Base-by-base conservation (phyloP, 495 filamentous ascomycete genomes). In the Penicillium angulare region DNA sequence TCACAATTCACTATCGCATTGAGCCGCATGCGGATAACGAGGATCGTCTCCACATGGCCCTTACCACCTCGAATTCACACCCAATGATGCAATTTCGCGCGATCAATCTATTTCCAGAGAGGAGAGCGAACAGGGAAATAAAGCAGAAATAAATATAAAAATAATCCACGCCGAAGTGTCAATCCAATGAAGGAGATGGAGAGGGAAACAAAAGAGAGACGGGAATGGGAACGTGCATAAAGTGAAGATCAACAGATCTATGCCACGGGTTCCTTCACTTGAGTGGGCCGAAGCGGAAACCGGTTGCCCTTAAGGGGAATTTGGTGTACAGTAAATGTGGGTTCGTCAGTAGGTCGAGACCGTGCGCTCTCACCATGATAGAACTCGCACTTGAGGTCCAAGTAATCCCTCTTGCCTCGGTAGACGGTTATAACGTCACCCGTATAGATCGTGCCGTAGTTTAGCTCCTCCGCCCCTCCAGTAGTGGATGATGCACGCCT, bases 391-490 rank as follows among this genome's bases (percentile, higher is more conserved):
- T 64, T 52, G 18, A 82, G 75, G 38, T 72, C 76, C 24, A 86
- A 59, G 36, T 68, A 80, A 29, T 73, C 36, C 2, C 64, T 55
- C 1, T 60, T 61, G n/a, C 74, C 52, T 18, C 72, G 47, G 71
- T 78, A 90, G 12, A 92, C 75, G 3, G 77, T 76, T 41, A 95
- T 82, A 31, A 80, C 72, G 61, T 95, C 90, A 7, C 86, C 87
- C 15, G 85, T 76, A 65, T 88, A 80, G 21, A 95, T 63, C 43
- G 81, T 77, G 20, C 86, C 82, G 74, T 82, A 93, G 42, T 80
- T 65, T 7, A 73, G 69, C 24, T 76, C 80, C 12, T 81, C 68
- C 0, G 68, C 66, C 7, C 76, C 68, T 12, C 73, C 71, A 21
- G 66, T 68, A 27, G 77, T 71, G 26, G 78, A 56, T 13, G 77